Evolutionary conservation across 345 rosid genomes (phyloP), one percentile per base, ranked within the genome.

Genomic region (Erysimum cheiranthoides): DNA sequence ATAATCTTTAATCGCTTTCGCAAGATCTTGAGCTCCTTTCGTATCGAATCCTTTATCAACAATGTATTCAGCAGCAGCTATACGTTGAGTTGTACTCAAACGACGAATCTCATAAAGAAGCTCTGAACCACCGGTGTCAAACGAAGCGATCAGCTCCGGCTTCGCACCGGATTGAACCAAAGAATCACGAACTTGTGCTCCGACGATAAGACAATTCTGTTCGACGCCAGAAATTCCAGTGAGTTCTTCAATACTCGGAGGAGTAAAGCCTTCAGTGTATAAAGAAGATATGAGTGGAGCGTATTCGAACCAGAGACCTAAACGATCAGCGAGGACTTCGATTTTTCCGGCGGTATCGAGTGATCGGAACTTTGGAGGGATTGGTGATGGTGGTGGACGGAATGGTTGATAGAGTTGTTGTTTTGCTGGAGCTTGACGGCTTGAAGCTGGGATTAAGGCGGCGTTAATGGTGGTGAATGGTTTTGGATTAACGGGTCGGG

Each of bases 231-330:
- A 67, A 66, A 95, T 71, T 11, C 99, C 97, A 3, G 97, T 92
- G 66, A 39, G 7, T 52, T 92, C 97, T 60, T 95, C 99, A 50
- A 92, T 68, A 30, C 89, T 49, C 6, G 97, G 80, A 10, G 96
- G 82, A 32, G 88, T 46, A 81, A 90, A 89, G 16, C 99, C 99
- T 74, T 95, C 97, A 46, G 82, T 85, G 80, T 88, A 46, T 10
- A 95, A 87, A 11, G 89, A 81, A 14, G 96, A 56, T n/a, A 95
- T 92, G 25, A 95, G 85, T 0, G 96, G 92, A 14, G 99, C 97
- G 78, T 87, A 95, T 54, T 90, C 95, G 82, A 79, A 90, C 96
- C 98, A 94, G 70, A 83, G 87, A 40, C 92, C 98, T 53, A 86
- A 78, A 35, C 97, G 90, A 68, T 85, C 87, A 28, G 95, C 25